These are phyloP conservation scores for Pseudogymnoascus sp. DNA, from an alignment of 2,329 filamentous ascomycete species.

Conservation along the genomic window DNA sequence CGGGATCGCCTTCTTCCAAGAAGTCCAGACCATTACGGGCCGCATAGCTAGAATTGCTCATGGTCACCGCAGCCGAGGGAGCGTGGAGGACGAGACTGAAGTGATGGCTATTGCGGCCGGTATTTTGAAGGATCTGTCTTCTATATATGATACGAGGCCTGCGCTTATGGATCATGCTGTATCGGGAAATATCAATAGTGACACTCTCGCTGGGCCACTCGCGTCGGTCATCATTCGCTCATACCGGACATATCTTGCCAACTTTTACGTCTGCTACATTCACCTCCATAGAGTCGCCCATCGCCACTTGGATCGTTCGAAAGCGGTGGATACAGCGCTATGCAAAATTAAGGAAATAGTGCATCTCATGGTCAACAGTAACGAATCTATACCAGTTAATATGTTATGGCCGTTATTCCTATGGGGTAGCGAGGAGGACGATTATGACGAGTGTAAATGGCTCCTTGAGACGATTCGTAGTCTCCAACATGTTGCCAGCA, in stretches of 20 bases:
- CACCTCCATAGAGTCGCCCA: slow-evolving; percentile 52
- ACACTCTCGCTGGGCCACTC: slow-evolving; percentile 42
- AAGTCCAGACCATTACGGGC: slow-evolving; percentile 51
- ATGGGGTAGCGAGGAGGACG: slow-evolving; percentile 47
- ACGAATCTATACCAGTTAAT: slow-evolving; percentile 46
- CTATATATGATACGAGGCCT: slow-evolving; percentile 44
- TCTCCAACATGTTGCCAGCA: slow-evolving; percentile 35
- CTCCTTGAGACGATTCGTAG: slow-evolving; percentile 43
- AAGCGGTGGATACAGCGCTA: slow-evolving; percentile 42
- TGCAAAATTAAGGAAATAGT: slow-evolving; percentile 42
- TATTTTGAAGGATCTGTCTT: slow-evolving; percentile 44
- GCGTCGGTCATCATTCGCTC: slow-evolving; percentile 44
- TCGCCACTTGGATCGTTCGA: slow-evolving; percentile 45
- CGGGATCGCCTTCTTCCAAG: slow-evolving; percentile 49
- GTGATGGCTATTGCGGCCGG: slow-evolving; percentile 47
- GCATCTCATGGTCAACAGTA: slow-evolving; percentile 38
- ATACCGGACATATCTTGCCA: slow-evolving; percentile 49
- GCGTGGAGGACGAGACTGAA: slow-evolving; percentile 51
- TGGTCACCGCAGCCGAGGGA: slow-evolving; percentile 49
- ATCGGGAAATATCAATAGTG: slow-evolving; percentile 42
- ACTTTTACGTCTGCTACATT: slow-evolving; percentile 50
- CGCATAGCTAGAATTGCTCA: slow-evolving; percentile 49
- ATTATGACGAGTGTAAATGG: slow-evolving; percentile 42
- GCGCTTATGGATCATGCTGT: slow-evolving; percentile 50
- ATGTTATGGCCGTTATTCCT: slow-evolving; percentile 52